These are phyloP conservation scores for Letharia lupina DNA, from an alignment of 495 filamentous ascomycete species.

Conservation along the genomic window DNA sequence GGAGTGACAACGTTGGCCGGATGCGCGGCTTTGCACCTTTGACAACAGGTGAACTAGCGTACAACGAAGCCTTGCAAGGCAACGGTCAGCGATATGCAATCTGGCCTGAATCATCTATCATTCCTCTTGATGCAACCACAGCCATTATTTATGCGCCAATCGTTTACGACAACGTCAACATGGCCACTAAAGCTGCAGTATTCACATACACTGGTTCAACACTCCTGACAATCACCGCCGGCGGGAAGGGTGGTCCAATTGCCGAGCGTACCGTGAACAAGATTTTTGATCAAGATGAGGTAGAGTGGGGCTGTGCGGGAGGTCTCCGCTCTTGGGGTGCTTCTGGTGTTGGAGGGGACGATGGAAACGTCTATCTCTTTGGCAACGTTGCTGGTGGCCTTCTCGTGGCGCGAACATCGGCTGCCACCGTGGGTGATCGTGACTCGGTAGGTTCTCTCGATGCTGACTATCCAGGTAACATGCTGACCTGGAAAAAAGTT, in stretches of 20 bases:
- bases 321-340: slow-evolving; percentile 31
- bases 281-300: slow-evolving; percentile 28
- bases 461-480: not conserved
- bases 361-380: slow-evolving; percentile 31
- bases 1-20: slow-evolving; percentile 28
- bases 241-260: slow-evolving; percentile 26
- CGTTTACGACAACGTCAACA: slow-evolving; percentile 31
- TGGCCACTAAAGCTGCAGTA: slow-evolving; percentile 22
- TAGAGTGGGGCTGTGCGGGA: slow-evolving; percentile 31
- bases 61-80: slow-evolving; percentile 30
- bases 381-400: slow-evolving; percentile 26
- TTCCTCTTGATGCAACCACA: slow-evolving; percentile 27
- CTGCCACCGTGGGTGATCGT: slow-evolving; percentile 20
- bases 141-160: slow-evolving; percentile 30
- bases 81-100: slow-evolving; percentile 31
- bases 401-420: slow-evolving; percentile 23
- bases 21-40: slow-evolving; percentile 30
- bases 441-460: slow-evolving; percentile 23
- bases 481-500: slow-evolving; percentile 20
- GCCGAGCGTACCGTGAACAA: slow-evolving; percentile 26
- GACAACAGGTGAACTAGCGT: slow-evolving; percentile 29
- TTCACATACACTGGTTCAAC: slow-evolving; percentile 31
- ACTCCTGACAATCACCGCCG: slow-evolving; percentile 26
- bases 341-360: slow-evolving; percentile 29
- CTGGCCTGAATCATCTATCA: slow-evolving; percentile 32